These are phyloP conservation scores for Calonectria ilicicola DNA, from an alignment of 2,329 filamentous ascomycete genomes.

Conservation along the genomic window DNA sequence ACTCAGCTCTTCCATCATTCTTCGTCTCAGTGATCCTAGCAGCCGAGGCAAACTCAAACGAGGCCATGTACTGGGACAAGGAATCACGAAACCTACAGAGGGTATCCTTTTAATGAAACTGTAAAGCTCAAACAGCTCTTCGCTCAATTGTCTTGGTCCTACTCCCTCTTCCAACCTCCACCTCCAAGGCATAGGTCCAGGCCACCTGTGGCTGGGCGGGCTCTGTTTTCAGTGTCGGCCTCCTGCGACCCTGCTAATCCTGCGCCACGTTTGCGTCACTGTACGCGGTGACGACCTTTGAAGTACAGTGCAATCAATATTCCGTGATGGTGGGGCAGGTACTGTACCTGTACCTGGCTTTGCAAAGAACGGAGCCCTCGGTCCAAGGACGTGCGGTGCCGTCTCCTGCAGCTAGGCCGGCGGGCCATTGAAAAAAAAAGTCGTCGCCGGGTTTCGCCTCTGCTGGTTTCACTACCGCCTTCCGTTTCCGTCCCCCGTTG, in stretches of 20 bases:
- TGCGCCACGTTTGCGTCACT: too few relatives aligned
- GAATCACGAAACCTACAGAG: too few relatives aligned
- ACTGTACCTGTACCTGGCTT: conserved; percentile 14
- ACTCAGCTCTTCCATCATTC: conserved; percentile 21
- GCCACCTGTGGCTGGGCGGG: background rate
- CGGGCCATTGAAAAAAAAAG: conserved; percentile 41
- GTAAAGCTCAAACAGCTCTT: too few relatives aligned
- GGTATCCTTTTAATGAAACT: too few relatives aligned
- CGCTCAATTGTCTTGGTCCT: too few relatives aligned
- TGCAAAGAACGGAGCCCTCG: conserved; percentile 4
- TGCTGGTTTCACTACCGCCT: conserved; percentile 26
- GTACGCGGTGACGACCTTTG: background rate
- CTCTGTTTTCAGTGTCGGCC: too few relatives aligned
- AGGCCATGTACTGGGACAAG: background rate
- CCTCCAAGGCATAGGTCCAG: background rate
- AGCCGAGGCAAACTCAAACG: conserved; percentile 27
- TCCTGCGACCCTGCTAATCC: too few relatives aligned
- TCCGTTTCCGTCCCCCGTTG: conserved; percentile 43
- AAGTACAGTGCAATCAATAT: conserved; percentile 4
- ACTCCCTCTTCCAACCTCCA: too few relatives aligned
- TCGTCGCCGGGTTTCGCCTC: conserved; percentile 32
- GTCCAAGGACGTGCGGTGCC: conserved; percentile 25
- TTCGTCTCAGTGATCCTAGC: background rate
- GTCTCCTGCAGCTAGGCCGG: conserved; percentile 28
- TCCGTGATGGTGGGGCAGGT: background rate